Evolutionary conservation across 1,284 basidiomycete species (phyloP).

Genomic region (Cystobasidium sp.): DNA sequence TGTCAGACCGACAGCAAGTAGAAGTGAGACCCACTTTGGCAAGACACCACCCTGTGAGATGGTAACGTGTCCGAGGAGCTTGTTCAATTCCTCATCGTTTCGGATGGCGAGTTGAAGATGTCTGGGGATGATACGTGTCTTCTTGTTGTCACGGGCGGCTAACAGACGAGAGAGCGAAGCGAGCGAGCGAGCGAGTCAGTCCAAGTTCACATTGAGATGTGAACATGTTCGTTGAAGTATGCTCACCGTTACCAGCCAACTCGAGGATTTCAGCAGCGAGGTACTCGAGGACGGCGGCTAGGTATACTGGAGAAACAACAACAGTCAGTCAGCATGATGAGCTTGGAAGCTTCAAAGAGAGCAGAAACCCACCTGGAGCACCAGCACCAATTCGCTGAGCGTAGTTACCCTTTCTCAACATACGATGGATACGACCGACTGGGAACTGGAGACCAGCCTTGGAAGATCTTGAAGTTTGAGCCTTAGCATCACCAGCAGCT

Average conservation of each 20-base stretch:
- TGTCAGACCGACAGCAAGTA: background rate
- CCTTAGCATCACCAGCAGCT: constrained; percentile 39
- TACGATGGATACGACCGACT: constrained; percentile 85
- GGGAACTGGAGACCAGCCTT: constrained; percentile 84
- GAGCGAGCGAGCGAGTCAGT: constrained; percentile 6
- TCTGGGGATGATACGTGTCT: constrained; percentile 89
- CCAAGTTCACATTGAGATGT: background rate
- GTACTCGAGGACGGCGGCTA: constrained; percentile 81
- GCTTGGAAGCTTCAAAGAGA: background rate
- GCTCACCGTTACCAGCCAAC: constrained; percentile 71
- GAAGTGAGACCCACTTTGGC: constrained; percentile 32
- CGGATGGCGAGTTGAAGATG: constrained; percentile 85
- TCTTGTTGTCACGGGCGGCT: constrained; percentile 71
- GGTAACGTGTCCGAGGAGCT: constrained; percentile 78
- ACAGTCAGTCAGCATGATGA: constrained; percentile 9
- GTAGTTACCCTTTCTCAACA: constrained; percentile 80
- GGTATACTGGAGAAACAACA: constrained; percentile 32
- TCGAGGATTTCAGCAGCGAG: constrained; percentile 85
- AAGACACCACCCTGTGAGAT: constrained; percentile 92
- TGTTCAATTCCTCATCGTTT: constrained; percentile 64
- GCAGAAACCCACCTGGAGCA: constrained; percentile 33
- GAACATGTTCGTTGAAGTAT: too few species aligned
- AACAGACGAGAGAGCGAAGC: too few species aligned
- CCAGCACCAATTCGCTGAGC: constrained; percentile 44
- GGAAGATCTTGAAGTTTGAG: constrained; percentile 69